These are phyloP conservation scores for Lactarius pseudohatsudake DNA, from an alignment of 768 basidiomycete genomes.

Conservation along the genomic window DNA sequence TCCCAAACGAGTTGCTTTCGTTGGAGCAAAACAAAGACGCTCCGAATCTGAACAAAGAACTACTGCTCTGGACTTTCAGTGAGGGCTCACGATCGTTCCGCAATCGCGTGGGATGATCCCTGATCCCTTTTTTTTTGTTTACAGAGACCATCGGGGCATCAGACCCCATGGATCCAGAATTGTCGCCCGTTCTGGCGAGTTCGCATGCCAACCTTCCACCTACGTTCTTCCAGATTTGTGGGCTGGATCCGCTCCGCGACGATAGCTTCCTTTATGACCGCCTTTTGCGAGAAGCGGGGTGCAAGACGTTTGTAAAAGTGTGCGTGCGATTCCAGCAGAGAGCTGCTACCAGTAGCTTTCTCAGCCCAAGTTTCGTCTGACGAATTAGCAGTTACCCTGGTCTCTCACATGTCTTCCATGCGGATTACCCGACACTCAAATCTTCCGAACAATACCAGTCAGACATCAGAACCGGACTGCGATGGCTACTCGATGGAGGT, in stretches of 20 bases:
- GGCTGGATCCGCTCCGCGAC: slow-evolving; percentile 17
- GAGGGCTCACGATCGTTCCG: not conserved
- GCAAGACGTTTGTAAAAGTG: slow-evolving; percentile 10
- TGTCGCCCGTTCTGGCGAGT: slow-evolving; percentile 10
- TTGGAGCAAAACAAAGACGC: slow-evolving; percentile 16
- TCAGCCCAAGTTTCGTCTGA: not conserved
- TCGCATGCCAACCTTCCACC: slow-evolving; percentile 13
- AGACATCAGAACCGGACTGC: slow-evolving; percentile 5
- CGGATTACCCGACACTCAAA: not conserved
- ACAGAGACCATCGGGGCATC: not conserved
- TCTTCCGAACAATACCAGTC: not conserved
- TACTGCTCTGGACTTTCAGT: not conserved
- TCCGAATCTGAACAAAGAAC: not conserved
- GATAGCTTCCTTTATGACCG: slow-evolving; percentile 13
- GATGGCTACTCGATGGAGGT: not conserved
- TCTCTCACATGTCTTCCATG: slow-evolving; percentile 5
- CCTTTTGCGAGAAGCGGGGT: slow-evolving; percentile 3
- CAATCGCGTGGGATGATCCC: not conserved
- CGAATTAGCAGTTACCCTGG: slow-evolving; percentile 3
- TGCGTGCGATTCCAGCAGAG: slow-evolving; percentile 2
- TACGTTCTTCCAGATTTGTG: slow-evolving; percentile 5
- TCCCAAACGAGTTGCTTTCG: slow-evolving; percentile 12
- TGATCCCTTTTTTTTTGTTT: not conserved
- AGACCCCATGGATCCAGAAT: slow-evolving; percentile 3
- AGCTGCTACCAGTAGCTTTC: not conserved